phyloP scores from a whole-genome alignment of 2,329 filamentous ascomycete species.

The Botryosphaeria dothidea region DNA sequence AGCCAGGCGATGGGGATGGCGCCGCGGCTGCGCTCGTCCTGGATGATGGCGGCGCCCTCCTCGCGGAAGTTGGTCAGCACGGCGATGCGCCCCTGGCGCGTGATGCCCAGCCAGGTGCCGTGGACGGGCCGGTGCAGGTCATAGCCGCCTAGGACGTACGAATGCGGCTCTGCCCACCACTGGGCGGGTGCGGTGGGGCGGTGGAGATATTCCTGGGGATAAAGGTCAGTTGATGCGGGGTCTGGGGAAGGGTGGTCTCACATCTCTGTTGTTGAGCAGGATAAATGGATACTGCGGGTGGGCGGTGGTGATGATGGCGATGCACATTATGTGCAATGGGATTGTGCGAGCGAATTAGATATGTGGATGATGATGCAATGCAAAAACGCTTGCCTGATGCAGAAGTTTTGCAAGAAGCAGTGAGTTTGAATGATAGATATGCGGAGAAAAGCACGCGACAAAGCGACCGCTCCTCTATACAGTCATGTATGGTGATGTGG shows the following conservation, averaged over 20 bases:
- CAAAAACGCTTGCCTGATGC: slow-evolving; percentile 9
- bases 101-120: slow-evolving; percentile 67
- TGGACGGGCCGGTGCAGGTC: slow-evolving; percentile 61
- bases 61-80: slow-evolving; percentile 67
- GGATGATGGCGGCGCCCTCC: slow-evolving; percentile 43
- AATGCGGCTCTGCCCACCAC: slow-evolving; percentile 57
- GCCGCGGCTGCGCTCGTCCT: slow-evolving; percentile 55
- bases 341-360: not conserved
- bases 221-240: not conserved
- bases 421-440: not conserved
- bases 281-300: slow-evolving; percentile 53
- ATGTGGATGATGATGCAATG: slow-evolving; percentile 6
- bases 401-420: not conserved
- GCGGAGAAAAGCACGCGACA: not conserved
- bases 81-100: slow-evolving; percentile 60
- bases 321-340: slow-evolving; percentile 45
- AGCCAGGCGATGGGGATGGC: slow-evolving; percentile 63
- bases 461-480: not conserved
- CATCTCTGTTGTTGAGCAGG: slow-evolving; percentile 53
- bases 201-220: slow-evolving; percentile 58
- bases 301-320: slow-evolving; percentile 50
- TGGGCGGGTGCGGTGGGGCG: slow-evolving; percentile 60
- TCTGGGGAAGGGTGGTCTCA: slow-evolving; percentile 23
- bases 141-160: slow-evolving; percentile 60
- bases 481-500: not conserved